Evolutionary conservation across 495 filamentous ascomycete genomes (phyloP).

Genomic region (Neurospora discreta): DNA sequence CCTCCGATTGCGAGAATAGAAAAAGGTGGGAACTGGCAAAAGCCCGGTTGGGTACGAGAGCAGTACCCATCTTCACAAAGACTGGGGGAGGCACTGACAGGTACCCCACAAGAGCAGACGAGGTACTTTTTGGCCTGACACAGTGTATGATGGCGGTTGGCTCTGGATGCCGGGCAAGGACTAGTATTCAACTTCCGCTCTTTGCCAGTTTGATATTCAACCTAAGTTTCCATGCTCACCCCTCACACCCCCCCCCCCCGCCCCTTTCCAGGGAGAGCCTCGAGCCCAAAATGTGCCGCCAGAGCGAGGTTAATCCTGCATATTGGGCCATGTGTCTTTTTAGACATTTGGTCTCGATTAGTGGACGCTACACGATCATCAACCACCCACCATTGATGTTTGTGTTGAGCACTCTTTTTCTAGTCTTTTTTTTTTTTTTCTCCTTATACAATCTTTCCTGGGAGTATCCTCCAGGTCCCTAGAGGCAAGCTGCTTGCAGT

Average conservation of each 20-base stretch:
- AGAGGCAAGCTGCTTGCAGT: background rate
- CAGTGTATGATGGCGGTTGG: background rate
- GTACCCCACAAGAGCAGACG: conserved; percentile 11
- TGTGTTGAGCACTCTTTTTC: background rate
- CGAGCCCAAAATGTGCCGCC: background rate
- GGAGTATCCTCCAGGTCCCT: background rate
- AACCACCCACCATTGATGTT: background rate
- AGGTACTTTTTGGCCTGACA: background rate
- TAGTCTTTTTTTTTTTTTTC: background rate
- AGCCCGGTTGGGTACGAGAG: conserved; percentile 2
- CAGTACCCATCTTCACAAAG: conserved; percentile 3
- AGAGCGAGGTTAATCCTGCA: background rate
- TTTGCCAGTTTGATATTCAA: background rate
- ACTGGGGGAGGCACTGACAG: conserved; percentile 15
- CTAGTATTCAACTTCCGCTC: background rate
- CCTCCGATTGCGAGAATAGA: background rate
- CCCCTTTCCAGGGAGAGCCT: background rate
- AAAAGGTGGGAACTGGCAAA: conserved; percentile 1
- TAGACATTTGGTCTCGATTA: background rate
- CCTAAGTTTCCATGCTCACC: background rate
- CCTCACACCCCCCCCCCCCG: no score
- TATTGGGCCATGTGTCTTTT: background rate
- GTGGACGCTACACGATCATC: background rate
- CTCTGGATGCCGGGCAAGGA: background rate
- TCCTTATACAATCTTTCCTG: background rate